Percentiles rank a stretch among this genome's conserved stretches.
These are phyloP conservation scores for Backusella tuberculispora DNA, from an alignment of 192 early-diverging fungal genomes.

Conservation along the genomic window DNA sequence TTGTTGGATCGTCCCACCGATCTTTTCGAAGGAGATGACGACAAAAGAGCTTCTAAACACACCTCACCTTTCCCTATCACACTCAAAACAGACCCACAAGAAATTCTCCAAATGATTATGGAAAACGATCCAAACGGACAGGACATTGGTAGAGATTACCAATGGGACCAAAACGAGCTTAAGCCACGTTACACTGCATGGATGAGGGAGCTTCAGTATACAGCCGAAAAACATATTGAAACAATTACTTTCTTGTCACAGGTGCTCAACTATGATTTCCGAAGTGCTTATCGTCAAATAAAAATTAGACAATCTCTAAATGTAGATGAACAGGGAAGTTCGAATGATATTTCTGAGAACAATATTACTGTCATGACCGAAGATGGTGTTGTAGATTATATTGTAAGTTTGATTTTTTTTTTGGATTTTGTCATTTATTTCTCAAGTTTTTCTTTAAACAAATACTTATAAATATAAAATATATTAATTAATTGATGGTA, in stretches of 20 bases:
- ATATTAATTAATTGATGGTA: neutral
- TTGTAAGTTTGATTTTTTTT: slow-evolving; percentile 21
- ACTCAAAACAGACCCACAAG: slow-evolving; percentile 34
- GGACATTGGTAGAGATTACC: neutral
- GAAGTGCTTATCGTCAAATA: slow-evolving; percentile 42
- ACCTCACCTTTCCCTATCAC: slow-evolving; percentile 35
- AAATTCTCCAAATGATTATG: slow-evolving; percentile 25
- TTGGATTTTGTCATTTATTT: neutral
- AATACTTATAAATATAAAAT: neutral
- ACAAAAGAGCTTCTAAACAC: neutral
- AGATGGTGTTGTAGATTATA: slow-evolving; percentile 42
- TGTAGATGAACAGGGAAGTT: slow-evolving; percentile 1
- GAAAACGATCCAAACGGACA: slow-evolving; percentile 18
- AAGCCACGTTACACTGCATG: slow-evolving; percentile 41
- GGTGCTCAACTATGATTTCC: slow-evolving; percentile 44
- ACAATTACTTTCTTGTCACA: slow-evolving; percentile 44
- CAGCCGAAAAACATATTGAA: slow-evolving; percentile 41
- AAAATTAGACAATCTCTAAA: slow-evolving; percentile 25
- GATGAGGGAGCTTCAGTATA: slow-evolving; percentile 46
- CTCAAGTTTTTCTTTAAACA: neutral
- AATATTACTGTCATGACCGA: slow-evolving; percentile 38
- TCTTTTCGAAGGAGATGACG: neutral
- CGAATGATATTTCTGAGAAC: neutral
- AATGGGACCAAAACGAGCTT: neutral
- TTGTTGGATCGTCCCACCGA: slow-evolving; percentile 32